A percentile compares a stretch with the other conserved stretches of the same genome.
These are phyloP conservation scores for Kwoniella dendrophila DNA, from an alignment of 768 basidiomycete genomes.

Conservation along the genomic window DNA sequence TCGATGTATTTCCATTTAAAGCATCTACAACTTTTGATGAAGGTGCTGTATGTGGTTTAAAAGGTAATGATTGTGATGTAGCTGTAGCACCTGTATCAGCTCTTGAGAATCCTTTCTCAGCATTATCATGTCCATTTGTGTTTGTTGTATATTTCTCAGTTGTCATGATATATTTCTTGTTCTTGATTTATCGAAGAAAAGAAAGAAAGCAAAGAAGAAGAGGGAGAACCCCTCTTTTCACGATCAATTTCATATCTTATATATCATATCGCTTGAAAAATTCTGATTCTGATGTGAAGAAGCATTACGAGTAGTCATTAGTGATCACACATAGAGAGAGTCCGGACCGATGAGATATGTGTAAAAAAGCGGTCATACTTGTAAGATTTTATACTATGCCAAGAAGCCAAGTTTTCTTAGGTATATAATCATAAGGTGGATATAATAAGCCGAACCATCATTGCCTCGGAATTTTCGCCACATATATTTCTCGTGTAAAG, in stretches of 20 bases:
- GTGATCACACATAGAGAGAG: not conserved
- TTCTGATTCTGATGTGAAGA: too few species aligned
- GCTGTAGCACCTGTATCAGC: constrained; percentile 30
- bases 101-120: constrained; percentile 23
- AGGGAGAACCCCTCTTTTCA: constrained; percentile 1
- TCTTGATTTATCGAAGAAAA: not conserved
- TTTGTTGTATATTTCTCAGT: constrained; percentile 17
- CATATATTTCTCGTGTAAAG: too few species aligned
- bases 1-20: constrained; percentile 37
- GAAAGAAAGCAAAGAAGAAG: constrained; percentile 1
- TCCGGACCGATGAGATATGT: constrained; percentile 10
- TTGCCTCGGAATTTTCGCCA: too few species aligned
- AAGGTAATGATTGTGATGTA: constrained; percentile 36
- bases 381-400: constrained; percentile 3
- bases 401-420: constrained; percentile 18
- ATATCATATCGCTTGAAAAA: constrained; percentile 6
- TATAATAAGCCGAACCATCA: not conserved
- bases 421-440: not conserved
- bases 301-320: too few species aligned
- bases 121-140: not conserved
- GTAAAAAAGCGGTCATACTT: not conserved
- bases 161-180: not conserved
- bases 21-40: constrained; percentile 49
- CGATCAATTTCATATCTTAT: constrained; percentile 5
- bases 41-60: constrained; percentile 45